Conservation (phyloP, 441 rosid species). For the Jatropha podagrica region DNA sequence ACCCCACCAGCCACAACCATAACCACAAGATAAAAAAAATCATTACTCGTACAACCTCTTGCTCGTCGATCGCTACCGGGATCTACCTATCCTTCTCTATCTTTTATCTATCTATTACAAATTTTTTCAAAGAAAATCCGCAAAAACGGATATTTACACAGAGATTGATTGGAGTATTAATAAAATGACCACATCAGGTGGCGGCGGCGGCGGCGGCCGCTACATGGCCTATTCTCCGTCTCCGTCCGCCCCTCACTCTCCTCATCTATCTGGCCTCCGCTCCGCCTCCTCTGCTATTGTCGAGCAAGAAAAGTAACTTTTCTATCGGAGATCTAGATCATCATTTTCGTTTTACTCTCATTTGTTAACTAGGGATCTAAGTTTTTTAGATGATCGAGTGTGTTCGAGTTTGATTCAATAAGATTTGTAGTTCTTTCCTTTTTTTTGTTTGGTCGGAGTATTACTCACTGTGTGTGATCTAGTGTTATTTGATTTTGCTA, state of each 20-base stretch:
- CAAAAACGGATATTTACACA: conserved; percentile 27
- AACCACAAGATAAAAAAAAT: conserved; percentile 14
- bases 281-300: conserved; percentile 50
- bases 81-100: background rate
- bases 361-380: background rate
- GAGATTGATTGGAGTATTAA: conserved; percentile 33
- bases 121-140: background rate
- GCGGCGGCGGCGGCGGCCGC: conserved; percentile 22
- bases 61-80: background rate
- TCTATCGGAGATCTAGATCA: conserved; percentile 1
- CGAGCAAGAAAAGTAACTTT: conserved; percentile 61
- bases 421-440: background rate
- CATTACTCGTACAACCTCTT: background rate
- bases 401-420: background rate
- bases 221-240: conserved; percentile 77
- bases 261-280: conserved; percentile 59
- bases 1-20: conserved; percentile 28
- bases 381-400: background rate
- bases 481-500: too few relatives aligned
- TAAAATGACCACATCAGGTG: conserved; percentile 36
- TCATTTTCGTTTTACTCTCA: background rate
- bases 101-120: too few relatives aligned
- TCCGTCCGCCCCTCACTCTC: conserved; percentile 69
- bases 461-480: too few relatives aligned
- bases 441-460: background rate